Evolutionary conservation across 805 yeast genomes (phyloP), one percentile per base, ranked within the genome.

Genomic region (Monosporozyma aerobia): DNA sequence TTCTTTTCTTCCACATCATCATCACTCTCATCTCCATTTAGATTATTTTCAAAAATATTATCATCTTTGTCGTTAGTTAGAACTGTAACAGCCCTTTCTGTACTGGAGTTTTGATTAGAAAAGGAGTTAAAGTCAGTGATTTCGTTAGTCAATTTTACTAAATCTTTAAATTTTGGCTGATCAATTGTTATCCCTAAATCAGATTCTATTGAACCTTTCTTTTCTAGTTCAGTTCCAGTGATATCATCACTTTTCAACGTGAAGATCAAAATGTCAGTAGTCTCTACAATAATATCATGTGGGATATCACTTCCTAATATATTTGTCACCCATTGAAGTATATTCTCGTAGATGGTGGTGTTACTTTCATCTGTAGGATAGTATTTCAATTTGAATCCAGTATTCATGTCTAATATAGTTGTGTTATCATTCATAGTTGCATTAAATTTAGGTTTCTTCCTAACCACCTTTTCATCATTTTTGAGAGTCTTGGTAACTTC

Each of bases 281-380:
- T 64, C n/a, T 57, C 60, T 6, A 81, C 64, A 2, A 89, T 75
- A 1, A 82, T 78, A 44, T 81, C 87, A 52, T 85, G 89, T 8
- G 90, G 80, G n/a, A 87, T 79, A 64, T 90, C 97, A 48, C 73
- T 74, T 11, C 83, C 85, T 41, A 86, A 68, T 16, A 74, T 71
- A 2, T 70, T 64, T 5, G 77, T 73, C 3, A 86, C 78, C 81
- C 87, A 80, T 0, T 77, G 65, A 54, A 85, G 68, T n/a, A 89
- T 72, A 44, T 73, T 63, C 44, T 81, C 84, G 63, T 82, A 85
- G 0, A 73, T 65, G 32, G 70, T 73, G 2, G 73, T 65, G 14
- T 81, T 82, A 19, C 75, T 76, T 11, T 74, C 76, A 3, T 79
- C 76, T 7, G 79, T 75, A 0, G 96, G 96, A 37, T 75, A 72